A percentile compares a stretch with the other conserved stretches of the same genome.
Evolutionary conservation across 441 rosid genomes (phyloP).

Genomic region (Erysimum cheiri): DNA sequence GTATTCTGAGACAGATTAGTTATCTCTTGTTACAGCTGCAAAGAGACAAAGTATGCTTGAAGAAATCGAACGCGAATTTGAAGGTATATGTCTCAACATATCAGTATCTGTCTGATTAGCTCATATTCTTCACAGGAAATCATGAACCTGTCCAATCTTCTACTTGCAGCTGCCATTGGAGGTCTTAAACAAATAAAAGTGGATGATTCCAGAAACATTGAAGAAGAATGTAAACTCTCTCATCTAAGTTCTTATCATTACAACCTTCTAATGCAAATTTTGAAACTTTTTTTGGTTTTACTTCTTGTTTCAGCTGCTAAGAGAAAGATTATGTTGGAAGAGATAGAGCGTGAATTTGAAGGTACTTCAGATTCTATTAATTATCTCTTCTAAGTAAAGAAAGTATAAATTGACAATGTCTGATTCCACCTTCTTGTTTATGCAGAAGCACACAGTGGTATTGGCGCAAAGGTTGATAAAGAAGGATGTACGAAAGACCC

Average conservation of each 20-base stretch:
- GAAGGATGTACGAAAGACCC: conserved; percentile 21
- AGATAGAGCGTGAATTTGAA: conserved; percentile 39
- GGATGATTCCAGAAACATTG: conserved; percentile 6
- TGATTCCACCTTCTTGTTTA: conserved; percentile 1
- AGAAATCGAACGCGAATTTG: conserved; percentile 38
- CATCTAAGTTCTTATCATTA: background rate
- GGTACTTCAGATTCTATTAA: conserved; percentile 17
- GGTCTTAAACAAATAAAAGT: conserved; percentile 13
- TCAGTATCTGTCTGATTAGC: background rate
- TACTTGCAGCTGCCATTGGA: conserved; percentile 33
- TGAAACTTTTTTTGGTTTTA: background rate
- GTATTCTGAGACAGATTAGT: conserved; percentile 13
- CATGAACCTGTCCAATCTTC: conserved; percentile 5
- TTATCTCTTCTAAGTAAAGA: conserved; percentile 1
- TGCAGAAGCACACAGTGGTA: conserved; percentile 31
- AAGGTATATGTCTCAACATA: conserved; percentile 30
- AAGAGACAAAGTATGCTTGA: conserved; percentile 30
- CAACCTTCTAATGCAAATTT: background rate
- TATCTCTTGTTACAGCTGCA: conserved; percentile 36
- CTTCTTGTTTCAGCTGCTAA: conserved; percentile 31
- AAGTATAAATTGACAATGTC: background rate
- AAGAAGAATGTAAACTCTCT: conserved; percentile 37
- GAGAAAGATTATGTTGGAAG: conserved; percentile 39
- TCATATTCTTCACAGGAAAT: background rate
- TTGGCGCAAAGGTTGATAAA: background rate